phyloP scores from a whole-genome alignment of 2,329 filamentous ascomycete genomes.

The Fusarium avenaceum region DNA sequence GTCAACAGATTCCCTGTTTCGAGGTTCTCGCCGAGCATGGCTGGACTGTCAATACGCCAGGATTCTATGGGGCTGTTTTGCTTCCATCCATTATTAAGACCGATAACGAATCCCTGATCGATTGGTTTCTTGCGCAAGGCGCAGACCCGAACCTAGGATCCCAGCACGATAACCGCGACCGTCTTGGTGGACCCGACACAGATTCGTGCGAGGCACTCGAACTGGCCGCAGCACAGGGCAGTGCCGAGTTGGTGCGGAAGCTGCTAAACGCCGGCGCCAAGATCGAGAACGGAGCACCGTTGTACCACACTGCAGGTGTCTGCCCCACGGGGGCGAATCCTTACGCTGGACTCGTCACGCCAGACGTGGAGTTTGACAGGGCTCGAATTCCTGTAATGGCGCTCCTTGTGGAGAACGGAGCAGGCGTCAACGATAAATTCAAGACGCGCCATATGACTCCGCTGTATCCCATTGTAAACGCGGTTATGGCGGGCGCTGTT shows the following conservation, averaged over 20 bases:
- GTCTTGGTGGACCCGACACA: constrained; percentile 21
- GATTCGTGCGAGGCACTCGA: constrained; percentile 35
- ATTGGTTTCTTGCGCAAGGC: constrained; percentile 41
- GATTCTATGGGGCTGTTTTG: constrained; percentile 29
- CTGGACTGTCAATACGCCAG: constrained; percentile 32
- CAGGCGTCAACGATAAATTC: constrained; percentile 25
- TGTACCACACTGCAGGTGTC: constrained; percentile 34
- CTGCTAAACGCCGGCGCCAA: constrained; percentile 34
- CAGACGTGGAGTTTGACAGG: constrained; percentile 18
- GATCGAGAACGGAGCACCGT: constrained; percentile 30
- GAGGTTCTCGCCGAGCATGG: constrained; percentile 24
- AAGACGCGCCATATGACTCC: constrained; percentile 21
- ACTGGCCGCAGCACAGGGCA: constrained; percentile 15
- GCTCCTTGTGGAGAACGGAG: constrained; percentile 26
- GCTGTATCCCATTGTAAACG: constrained; percentile 35
- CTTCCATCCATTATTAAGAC: constrained; percentile 21
- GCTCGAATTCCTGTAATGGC: constrained; percentile 36
- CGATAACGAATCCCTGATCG: constrained; percentile 16
- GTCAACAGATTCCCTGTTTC: constrained; percentile 23
- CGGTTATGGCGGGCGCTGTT: constrained; percentile 38
- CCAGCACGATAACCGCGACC: constrained; percentile 23
- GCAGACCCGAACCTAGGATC: constrained; percentile 40
- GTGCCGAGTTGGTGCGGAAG: constrained; percentile 17
- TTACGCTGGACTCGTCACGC: background rate
- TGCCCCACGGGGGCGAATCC: constrained; percentile 12